These are phyloP conservation scores for Rhodomyrtus psidioides DNA, from an alignment of 441 rosid species.

Conservation along the genomic window DNA sequence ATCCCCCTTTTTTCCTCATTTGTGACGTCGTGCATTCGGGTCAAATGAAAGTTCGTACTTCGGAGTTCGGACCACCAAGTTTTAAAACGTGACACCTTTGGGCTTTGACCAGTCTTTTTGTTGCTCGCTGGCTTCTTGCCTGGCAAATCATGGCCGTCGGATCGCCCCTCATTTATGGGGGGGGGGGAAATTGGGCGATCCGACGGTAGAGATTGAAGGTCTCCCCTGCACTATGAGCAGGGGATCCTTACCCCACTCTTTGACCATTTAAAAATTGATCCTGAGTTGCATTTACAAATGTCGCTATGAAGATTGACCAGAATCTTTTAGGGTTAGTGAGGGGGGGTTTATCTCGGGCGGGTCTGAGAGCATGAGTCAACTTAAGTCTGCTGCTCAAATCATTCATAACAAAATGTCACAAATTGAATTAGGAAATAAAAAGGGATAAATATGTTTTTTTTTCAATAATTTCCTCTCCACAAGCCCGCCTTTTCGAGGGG, in stretches of 20 bases:
- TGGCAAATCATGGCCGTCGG: background rate
- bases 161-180: no score
- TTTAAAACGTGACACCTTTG: background rate
- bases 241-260: no score
- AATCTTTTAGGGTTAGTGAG: accelerated
- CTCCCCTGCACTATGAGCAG: no score
- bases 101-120: background rate
- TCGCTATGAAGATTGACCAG: background rate
- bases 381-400: background rate
- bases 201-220: no score
- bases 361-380: background rate
- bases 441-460: background rate
- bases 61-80: background rate
- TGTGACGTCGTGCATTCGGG: background rate
- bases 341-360: background rate
- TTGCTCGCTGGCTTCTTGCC: background rate
- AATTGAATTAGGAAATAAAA: background rate
- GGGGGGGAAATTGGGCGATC: no score
- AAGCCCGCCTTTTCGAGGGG: no score
- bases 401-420: background rate
- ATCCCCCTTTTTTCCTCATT: background rate
- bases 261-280: background rate
- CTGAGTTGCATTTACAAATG: background rate
- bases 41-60: background rate
- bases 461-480: no score